Evolutionary conservation across 2,329 filamentous ascomycete species (phyloP), one percentile per base, ranked within the genome.

Genomic region (Monosporascus sp.): DNA sequence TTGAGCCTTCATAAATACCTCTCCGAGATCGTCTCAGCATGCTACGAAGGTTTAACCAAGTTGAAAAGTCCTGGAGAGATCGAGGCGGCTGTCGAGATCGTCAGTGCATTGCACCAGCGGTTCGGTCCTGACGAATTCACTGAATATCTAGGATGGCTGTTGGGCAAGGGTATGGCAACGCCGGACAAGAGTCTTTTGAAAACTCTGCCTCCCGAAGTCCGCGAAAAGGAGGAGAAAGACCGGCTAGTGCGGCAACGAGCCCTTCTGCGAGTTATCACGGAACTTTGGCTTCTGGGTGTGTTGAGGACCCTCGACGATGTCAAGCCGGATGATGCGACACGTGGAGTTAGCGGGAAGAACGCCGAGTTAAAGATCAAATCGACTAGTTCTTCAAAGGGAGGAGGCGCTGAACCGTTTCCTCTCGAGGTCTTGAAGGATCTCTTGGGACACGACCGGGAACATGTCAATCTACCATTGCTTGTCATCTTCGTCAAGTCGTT

Each of bases 371-470:
- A 78, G 75, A 77, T 74, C 61, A 81, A 82, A 55, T 65, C 77
- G 9, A 68, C 72, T 40, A 78, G 78, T 24, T 72, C 74, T 50
- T 82, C 84, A 55, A 84, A 84, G 59, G 79, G 81, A 28, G 84
- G 80, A 41, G 85, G 88, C 55, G 82, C 90, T 2, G 94, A 99
- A 59, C 94, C 94, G 0, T 97, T 99, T 61, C 95, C 95, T 3
- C 78, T 99, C 20, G 94, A 99, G 69, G 93, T 97, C n/a, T 76
- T 99, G 41, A 99, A 99, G 73, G 95, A 99, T 68, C 81, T 99
- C 59, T 80, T 99, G 17, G 91, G 92, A 7, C 87, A 97, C 67
- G 94, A 99, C 68, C 85, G 91, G 52, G 93, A 99, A 62, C 94
- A 97, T 66, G 78, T 84, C 52, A 99, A 97, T 66, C 74, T 99